These are phyloP conservation scores for Diaporthe batatas DNA, from an alignment of 2,329 filamentous ascomycete species.

Conservation along the genomic window DNA sequence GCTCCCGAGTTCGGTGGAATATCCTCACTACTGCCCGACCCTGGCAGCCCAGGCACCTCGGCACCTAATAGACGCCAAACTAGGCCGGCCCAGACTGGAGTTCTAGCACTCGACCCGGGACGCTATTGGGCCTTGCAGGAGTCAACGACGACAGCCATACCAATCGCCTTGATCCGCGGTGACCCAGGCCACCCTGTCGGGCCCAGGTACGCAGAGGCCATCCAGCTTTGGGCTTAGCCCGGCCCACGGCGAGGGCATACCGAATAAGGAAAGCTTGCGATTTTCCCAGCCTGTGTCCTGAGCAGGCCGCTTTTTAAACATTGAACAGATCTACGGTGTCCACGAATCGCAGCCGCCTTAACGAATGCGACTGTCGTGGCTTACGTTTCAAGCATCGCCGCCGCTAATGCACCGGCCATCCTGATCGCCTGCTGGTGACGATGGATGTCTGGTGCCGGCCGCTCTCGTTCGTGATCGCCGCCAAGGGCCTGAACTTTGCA, in stretches of 20 bases:
- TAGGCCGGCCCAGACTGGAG: not conserved
- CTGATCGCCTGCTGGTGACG: constrained; percentile 12
- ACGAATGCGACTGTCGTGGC: constrained; percentile 32
- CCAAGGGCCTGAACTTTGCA: constrained; percentile 5
- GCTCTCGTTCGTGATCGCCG: constrained; percentile 15
- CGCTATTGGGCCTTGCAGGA: not conserved
- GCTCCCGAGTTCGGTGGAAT: not conserved
- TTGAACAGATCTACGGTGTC: not conserved
- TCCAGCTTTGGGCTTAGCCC: not conserved
- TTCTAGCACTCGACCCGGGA: not conserved
- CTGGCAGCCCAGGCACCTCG: constrained; percentile 18
- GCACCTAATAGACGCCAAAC: constrained; percentile 16
- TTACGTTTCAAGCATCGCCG: constrained; percentile 34
- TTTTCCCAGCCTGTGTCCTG: not conserved
- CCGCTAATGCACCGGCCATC: constrained; percentile 25
- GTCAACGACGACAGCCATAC: constrained; percentile 18
- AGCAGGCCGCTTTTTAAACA: not conserved
- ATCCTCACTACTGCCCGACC: not conserved
- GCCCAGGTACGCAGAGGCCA: not conserved
- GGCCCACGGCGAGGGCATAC: constrained; percentile 22
- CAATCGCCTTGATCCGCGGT: constrained; percentile 28
- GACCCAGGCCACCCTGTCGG: not conserved
- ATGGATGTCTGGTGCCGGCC: constrained; percentile 16
- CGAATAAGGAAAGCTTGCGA: constrained; percentile 40
- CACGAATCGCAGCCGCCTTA: not conserved